Percentiles rank a stretch among this genome's conserved stretches.
Conservation (phyloP, 1,284 basidiomycete genomes). For the Agroathelia rolfsii region DNA sequence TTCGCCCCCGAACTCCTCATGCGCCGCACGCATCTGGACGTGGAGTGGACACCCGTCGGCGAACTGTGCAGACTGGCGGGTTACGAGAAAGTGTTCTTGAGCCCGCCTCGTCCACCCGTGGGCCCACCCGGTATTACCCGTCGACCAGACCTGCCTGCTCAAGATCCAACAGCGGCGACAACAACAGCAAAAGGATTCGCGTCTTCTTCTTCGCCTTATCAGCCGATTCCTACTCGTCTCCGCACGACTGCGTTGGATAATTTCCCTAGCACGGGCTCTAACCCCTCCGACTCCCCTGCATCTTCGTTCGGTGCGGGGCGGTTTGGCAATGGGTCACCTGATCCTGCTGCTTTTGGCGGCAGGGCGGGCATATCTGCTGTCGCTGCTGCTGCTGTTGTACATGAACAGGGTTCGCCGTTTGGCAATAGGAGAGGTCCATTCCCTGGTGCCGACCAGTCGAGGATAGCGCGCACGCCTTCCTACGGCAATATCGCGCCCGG, state of each 20-base stretch:
- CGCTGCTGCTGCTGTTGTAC: conserved; percentile 23
- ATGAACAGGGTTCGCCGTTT: no score
- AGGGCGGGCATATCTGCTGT: conserved; percentile 29
- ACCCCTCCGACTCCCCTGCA: conserved; percentile 54
- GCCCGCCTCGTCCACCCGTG: conserved; percentile 30
- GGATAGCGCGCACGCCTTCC: conserved; percentile 18
- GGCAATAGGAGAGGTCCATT: conserved; percentile 23
- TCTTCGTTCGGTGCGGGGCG: conserved; percentile 56
- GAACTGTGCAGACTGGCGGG: conserved; percentile 42
- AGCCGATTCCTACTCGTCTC: conserved; percentile 55
- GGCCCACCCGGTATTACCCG: conserved; percentile 47
- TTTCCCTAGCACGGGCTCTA: conserved; percentile 40
- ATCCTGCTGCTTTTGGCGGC: conserved; percentile 46
- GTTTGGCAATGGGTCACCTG: conserved; percentile 59
- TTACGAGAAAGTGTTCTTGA: conserved; percentile 54
- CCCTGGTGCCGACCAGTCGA: conserved; percentile 22
- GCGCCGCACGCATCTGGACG: conserved; percentile 63
- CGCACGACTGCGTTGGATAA: conserved; percentile 51
- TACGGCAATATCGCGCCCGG: conserved; percentile 24
- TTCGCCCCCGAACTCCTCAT: conserved; percentile 82
- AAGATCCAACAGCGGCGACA: no score
- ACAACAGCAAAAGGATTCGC: conserved; percentile 25
- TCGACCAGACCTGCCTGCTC: conserved; percentile 36
- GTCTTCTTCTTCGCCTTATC: conserved; percentile 35
- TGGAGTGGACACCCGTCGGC: conserved; percentile 55